These are phyloP conservation scores for Cladosporium sp. DNA, from an alignment of 2,329 filamentous ascomycete species.

Conservation along the genomic window DNA sequence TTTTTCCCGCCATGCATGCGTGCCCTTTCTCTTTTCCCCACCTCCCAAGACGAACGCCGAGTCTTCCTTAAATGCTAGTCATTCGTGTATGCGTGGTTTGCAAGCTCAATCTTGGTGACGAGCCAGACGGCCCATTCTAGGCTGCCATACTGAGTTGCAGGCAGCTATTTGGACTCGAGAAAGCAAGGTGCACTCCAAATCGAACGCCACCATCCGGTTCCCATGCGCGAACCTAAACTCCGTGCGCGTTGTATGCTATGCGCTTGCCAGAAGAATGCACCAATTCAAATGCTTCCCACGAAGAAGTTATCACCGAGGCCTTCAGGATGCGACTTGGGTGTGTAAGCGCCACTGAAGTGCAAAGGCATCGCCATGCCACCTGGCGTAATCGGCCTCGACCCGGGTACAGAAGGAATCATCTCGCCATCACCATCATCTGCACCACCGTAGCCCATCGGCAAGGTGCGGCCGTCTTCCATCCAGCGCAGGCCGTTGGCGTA, in stretches of 20 bases:
- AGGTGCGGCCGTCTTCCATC: constrained; percentile 62
- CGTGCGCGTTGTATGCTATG: not conserved
- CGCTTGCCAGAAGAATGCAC: not conserved
- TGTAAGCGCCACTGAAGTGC: constrained; percentile 36
- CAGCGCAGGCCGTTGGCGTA: constrained; percentile 89
- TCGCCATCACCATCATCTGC: constrained; percentile 2
- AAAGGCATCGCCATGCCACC: constrained; percentile 22
- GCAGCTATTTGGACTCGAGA: not conserved
- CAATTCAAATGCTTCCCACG: constrained; percentile 29
- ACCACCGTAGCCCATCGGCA: constrained; percentile 3
- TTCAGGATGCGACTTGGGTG: constrained; percentile 35
- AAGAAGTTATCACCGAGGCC: constrained; percentile 32
- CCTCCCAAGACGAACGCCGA: not conserved
- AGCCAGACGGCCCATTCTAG: too few relatives aligned
- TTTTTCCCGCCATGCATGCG: not conserved
- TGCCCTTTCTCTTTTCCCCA: not conserved
- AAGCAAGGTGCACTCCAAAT: not conserved
- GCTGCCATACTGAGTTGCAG: not conserved
- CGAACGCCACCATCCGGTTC: not conserved
- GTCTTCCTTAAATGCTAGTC: not conserved
- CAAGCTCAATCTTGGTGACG: not conserved
- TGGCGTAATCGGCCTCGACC: constrained; percentile 33
- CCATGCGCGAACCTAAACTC: not conserved
- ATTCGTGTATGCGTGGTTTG: not conserved
- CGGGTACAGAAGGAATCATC: not conserved